Evolutionary conservation across 345 rosid genomes (phyloP), one percentile per base, ranked within the genome.

Genomic region (Camelina sativa): DNA sequence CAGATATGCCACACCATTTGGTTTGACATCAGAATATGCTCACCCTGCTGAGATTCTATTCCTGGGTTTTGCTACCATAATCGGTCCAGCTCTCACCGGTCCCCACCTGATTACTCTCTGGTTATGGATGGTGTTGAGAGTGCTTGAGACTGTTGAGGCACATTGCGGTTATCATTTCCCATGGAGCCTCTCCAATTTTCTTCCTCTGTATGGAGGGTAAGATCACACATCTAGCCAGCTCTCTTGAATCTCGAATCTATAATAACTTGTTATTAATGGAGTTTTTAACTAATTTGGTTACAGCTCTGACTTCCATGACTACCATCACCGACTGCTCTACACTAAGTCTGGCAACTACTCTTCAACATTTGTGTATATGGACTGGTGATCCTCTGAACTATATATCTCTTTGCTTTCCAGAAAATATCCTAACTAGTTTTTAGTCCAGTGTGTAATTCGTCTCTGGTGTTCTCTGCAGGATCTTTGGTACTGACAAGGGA

Each of bases 91-190:
- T 57, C 81, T 95, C 67, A 95, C 99, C 50, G 99, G 99, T 5
- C 99, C 98, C 37, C 98, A 95, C 85, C 78, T 95, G 43, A 69
- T 89, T 23, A 95, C 99, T 71, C 84, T 95, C 37, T 95, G 99
- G 99, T 54, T 95, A 65, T 95, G 99, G 99, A 91, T 95, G 99
- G 85, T 89, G 11, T 80, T 95, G 23, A 86, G 99, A 82, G 99
- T 95, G 57, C 84, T 95, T 67, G 99, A 92, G 87, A 92, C 99
- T 23, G 99, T 95, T 54, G 99, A 95, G 80, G 98, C 98, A 61
- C 99, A 95, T 71, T 92, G 97, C 73, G 99, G 99, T 76, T 95
- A 95, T 79, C 94, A 95, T 85, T 92, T 95, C 82, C 99, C 99
- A 15, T 95, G 99, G 98, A 92, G 99, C 86, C 90, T 84, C 75